Percentiles rank a stretch among this genome's conserved stretches.
phyloP scores from a whole-genome alignment of 306 rosid genomes.

The Rosa chinensis region DNA sequence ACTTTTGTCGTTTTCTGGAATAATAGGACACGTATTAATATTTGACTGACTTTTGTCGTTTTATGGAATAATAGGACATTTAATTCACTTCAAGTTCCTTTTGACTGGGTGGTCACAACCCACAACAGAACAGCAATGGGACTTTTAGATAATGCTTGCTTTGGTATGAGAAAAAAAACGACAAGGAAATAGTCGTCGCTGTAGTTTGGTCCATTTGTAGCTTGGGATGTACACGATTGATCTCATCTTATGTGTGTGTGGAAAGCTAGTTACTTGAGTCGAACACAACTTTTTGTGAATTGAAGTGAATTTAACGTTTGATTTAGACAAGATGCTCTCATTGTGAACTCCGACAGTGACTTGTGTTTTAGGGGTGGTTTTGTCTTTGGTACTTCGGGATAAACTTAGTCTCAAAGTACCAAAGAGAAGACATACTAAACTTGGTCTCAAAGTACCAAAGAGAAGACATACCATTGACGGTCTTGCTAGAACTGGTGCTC shows the following conservation, averaged over 20 bases:
- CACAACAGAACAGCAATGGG: background rate
- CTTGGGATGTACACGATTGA: background rate
- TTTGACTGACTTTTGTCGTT: constrained; percentile 37
- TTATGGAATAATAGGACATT: background rate
- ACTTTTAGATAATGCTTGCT: background rate
- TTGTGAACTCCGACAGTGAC: background rate
- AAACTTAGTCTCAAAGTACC: background rate
- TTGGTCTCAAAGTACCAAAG: background rate
- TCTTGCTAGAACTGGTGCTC: no score
- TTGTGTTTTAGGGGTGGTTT: background rate
- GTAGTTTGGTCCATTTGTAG: background rate
- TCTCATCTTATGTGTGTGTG: background rate
- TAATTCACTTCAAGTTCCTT: constrained; percentile 27
- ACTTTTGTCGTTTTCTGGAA: constrained; percentile 30
- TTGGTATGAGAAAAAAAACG: constrained; percentile 30
- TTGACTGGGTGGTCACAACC: constrained; percentile 1
- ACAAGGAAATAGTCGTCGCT: constrained; percentile 41
- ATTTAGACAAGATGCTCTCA: background rate
- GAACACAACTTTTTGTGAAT: background rate
- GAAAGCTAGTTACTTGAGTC: background rate
- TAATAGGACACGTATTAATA: background rate
- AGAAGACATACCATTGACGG: no score
- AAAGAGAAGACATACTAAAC: no score
- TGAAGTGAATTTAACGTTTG: background rate
- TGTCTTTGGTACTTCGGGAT: background rate